These are phyloP conservation scores for Venustampulla echinocandica DNA, from an alignment of 495 filamentous ascomycete genomes.

Conservation along the genomic window DNA sequence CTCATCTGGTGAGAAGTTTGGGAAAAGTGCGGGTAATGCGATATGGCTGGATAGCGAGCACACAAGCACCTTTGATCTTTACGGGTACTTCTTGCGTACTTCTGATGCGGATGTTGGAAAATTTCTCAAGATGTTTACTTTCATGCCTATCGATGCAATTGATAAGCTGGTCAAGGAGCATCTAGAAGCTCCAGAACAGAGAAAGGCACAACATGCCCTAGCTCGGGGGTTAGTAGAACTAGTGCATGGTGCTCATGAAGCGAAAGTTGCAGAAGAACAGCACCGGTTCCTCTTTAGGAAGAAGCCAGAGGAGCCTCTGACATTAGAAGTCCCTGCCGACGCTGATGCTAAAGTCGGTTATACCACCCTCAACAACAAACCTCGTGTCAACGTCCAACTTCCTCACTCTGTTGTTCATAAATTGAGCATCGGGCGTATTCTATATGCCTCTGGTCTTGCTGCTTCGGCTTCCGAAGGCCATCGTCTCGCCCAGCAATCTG, in stretches of 20 bases:
- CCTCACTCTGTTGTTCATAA: conserved; percentile 55
- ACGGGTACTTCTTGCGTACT: conserved; percentile 77
- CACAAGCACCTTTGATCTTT: conserved; percentile 78
- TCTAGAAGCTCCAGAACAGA: conserved; percentile 50
- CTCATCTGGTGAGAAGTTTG: conserved; percentile 79
- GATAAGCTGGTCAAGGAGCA: conserved; percentile 57
- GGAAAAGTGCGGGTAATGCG: conserved; percentile 91
- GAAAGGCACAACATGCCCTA: conserved; percentile 71
- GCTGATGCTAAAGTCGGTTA: conserved; percentile 1
- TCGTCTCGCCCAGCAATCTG: conserved; percentile 48
- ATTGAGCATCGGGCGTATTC: conserved; percentile 52
- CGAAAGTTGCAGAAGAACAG: conserved; percentile 44
- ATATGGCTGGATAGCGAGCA: conserved; percentile 81
- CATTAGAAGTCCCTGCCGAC: background rate
- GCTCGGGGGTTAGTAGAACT: conserved; percentile 73
- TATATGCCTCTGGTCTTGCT: conserved; percentile 61
- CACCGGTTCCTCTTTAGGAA: conserved; percentile 48
- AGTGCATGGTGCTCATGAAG: conserved; percentile 58
- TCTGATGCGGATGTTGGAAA: conserved; percentile 70
- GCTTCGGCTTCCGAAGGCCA: conserved; percentile 56
- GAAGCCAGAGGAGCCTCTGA: background rate
- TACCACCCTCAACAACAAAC: conserved; percentile 23
- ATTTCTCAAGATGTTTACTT: conserved; percentile 86
- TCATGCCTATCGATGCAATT: conserved; percentile 63
- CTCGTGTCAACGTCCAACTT: conserved; percentile 48